Evolutionary conservation across 768 basidiomycete species (phyloP).

Genomic region (Suillus alpinus): DNA sequence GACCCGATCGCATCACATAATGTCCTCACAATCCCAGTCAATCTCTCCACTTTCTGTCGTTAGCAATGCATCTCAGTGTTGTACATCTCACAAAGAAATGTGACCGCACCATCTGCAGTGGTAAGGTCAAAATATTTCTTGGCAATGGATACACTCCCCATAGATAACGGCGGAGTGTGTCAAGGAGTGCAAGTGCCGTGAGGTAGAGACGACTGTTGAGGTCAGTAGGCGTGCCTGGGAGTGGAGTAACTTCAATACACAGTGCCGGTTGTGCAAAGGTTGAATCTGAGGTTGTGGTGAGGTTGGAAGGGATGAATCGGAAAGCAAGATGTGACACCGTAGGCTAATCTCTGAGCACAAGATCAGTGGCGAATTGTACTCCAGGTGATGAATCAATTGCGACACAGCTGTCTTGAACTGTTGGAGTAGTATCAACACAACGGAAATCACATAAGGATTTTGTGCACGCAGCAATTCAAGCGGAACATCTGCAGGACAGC

Average conservation of each 20-base stretch:
- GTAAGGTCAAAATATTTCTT: no score
- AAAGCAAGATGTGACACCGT: constrained; percentile 78
- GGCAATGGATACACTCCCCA: no score
- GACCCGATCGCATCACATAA: no score
- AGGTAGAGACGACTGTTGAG: constrained; percentile 68
- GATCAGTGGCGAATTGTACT: constrained; percentile 90
- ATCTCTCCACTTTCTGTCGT: no score
- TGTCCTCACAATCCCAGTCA: no score
- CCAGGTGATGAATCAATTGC: constrained; percentile 83
- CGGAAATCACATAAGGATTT: not conserved
- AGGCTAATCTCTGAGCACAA: constrained; percentile 76
- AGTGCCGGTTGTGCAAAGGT: constrained; percentile 26
- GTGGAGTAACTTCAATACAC: constrained; percentile 59
- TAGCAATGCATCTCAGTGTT: no score
- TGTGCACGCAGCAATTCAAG: constrained; percentile 37
- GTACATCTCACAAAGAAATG: no score
- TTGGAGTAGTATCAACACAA: not conserved
- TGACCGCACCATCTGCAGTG: no score
- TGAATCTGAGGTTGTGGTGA: constrained; percentile 23
- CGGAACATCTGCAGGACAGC: constrained; percentile 42
- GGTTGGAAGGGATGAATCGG: constrained; percentile 49
- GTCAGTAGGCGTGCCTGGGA: constrained; percentile 45
- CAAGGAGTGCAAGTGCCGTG: constrained; percentile 77
- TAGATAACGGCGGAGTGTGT: constrained; percentile 82
- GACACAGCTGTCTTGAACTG: constrained; percentile 74